These are phyloP conservation scores for Saturnispora sekii DNA, from an alignment of 805 yeast species.

Conservation along the genomic window DNA sequence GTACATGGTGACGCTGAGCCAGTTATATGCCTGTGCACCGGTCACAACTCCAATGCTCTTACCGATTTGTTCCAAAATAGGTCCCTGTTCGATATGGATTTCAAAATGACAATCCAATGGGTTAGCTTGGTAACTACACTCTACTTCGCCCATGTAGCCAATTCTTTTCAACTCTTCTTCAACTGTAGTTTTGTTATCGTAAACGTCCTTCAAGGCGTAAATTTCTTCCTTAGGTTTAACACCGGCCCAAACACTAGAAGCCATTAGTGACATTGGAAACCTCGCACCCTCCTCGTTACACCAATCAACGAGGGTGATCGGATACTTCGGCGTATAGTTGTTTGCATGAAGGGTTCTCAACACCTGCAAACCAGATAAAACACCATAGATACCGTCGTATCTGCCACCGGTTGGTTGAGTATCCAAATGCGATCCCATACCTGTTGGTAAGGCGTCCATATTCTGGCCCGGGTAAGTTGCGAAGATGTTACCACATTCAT, in stretches of 20 bases:
- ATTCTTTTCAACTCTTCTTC: conserved; percentile 47
- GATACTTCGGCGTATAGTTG: conserved; percentile 49
- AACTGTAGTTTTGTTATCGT: conserved; percentile 42
- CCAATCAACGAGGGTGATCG: conserved; percentile 60
- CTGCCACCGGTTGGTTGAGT: conserved; percentile 76
- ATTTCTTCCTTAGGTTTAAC: conserved; percentile 36
- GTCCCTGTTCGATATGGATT: conserved; percentile 72
- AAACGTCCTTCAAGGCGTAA: conserved; percentile 43
- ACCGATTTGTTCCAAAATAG: conserved; percentile 46
- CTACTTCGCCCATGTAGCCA: conserved; percentile 48
- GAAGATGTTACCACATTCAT: conserved; percentile 61
- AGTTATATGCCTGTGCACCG: conserved; percentile 57
- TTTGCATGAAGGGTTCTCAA: conserved; percentile 55
- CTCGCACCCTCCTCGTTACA: conserved; percentile 75
- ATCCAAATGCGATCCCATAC: conserved; percentile 65
- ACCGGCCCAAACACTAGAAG: conserved; percentile 62
- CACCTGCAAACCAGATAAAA: conserved; percentile 56
- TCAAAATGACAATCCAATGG: conserved; percentile 65
- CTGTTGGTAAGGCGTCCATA: conserved; percentile 42
- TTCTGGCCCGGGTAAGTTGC: conserved; percentile 51
- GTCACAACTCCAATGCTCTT: conserved; percentile 55
- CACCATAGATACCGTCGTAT: conserved; percentile 67
- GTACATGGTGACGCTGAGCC: conserved; percentile 47
- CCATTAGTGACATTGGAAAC: conserved; percentile 59
- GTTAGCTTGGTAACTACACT: conserved; percentile 38